Evolutionary conservation across 2,329 filamentous ascomycete genomes (phyloP), one percentile per base, ranked within the genome.

Genomic region (Stemphylium lycopersici): DNA sequence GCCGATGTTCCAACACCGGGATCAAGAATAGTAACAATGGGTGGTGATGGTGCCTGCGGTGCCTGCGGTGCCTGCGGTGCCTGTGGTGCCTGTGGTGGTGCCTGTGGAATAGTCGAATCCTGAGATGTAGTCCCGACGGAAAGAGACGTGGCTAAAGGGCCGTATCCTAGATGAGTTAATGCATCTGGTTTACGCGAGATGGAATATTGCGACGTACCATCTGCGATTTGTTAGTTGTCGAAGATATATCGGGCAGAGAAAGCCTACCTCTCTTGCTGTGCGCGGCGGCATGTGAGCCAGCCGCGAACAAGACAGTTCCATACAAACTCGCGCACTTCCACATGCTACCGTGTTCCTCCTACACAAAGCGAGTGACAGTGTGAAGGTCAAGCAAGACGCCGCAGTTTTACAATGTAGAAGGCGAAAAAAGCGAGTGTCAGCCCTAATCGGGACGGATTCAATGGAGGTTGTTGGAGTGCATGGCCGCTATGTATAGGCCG

Each of bases 401-500:
- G 31, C 29, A 38, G 37, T 45, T 55, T 20, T 51, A 48, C 45
- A 52, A 42, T 20, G 39, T 15, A 37, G 40, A 57, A 32, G 26
- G 32, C 37, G 42, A 38, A 32, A 36, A 47, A 22, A 52, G 37
- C 38, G 55, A 54, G 37, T 48, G 41, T 48, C 44, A 42, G 49
- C 39, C 37, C 48, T 43, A 45, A 33, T 36, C 22, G 26, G 53
- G 37, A 42, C 29, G 33, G 33, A 52, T 45, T 49, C 38, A 42
- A 60, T 49, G 32, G 46, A 55, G 40, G 48, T 31, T 40, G 50
- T 33, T 49, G 22, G 15, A 20, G 41, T 44, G 45, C 43, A 52
- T 52, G 44, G 51, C 53, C 56, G 56, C 63, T 62, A 66, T 63
- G 64, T 65, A 65, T 67, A 66, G 66, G n/a, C 54, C 42, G 52